A percentile compares a stretch with the other conserved stretches of the same genome.
These are phyloP conservation scores for Zopfochytrium polystomum DNA, from an alignment of 371 early-diverging fungal species.

Conservation along the genomic window DNA sequence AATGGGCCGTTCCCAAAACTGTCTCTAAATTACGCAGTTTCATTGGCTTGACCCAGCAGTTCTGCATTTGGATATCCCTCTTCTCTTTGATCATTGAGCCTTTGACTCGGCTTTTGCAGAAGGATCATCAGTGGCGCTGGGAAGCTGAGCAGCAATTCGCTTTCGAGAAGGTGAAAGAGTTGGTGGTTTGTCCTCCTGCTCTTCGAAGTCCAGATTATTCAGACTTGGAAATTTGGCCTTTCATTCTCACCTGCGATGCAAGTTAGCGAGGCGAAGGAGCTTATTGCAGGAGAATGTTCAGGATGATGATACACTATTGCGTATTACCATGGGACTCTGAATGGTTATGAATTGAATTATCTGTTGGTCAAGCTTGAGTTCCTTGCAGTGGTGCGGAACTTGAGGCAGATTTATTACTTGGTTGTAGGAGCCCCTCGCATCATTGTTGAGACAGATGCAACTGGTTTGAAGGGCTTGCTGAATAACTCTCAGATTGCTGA, in stretches of 20 bases:
- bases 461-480: constrained; percentile 9
- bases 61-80: neutral
- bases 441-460: constrained; percentile 10
- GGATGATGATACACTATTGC: neutral
- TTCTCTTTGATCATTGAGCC: no score
- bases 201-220: neutral
- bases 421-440: no score
- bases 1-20: neutral
- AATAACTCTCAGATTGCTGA: constrained; percentile 8
- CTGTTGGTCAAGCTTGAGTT: constrained; percentile 12
- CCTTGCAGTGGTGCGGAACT: constrained; percentile 1
- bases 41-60: constrained; percentile 2
- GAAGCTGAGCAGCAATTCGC: neutral
- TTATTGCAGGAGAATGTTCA: constrained; percentile 2
- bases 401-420: no score
- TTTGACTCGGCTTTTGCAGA: no score
- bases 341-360: no score
- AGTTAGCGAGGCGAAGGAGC: constrained; percentile 9
- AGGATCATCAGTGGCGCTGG: constrained; percentile 3
- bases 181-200: neutral
- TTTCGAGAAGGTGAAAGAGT: constrained; percentile 6
- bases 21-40: constrained; percentile 9
- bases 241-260: constrained; percentile 16
- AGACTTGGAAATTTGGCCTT: constrained; percentile 4
- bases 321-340: constrained; percentile 7